These are phyloP conservation scores for Fraxinus excelsior DNA, from an alignment of 257 asterid species.

Conservation along the genomic window DNA sequence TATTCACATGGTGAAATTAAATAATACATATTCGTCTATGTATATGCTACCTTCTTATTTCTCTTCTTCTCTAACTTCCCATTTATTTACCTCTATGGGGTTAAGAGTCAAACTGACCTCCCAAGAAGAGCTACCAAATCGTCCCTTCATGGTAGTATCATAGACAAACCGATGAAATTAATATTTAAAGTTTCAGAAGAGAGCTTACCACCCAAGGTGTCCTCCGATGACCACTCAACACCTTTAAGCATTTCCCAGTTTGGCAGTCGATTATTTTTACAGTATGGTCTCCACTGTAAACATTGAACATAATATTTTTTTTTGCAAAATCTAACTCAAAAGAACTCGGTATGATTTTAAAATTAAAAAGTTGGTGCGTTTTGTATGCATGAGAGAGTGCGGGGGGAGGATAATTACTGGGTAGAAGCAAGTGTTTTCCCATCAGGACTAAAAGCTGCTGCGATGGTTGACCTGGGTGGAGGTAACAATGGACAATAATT, in stretches of 20 bases:
- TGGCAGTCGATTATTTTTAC: conserved; percentile 90
- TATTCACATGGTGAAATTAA: background rate
- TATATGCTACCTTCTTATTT: background rate
- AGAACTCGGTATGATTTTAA: background rate
- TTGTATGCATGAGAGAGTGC: background rate
- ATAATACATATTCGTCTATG: background rate
- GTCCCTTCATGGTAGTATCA: conserved; percentile 6
- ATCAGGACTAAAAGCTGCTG: conserved; percentile 96
- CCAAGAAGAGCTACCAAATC: background rate
- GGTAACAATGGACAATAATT: conserved; percentile 82
- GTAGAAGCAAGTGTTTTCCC: conserved; percentile 95
- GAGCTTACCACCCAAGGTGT: conserved; percentile 98
- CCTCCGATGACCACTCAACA: conserved; percentile 95
- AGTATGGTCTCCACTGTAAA: conserved; percentile 93
- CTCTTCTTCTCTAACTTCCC: background rate
- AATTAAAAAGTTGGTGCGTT: background rate
- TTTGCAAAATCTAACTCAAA: background rate
- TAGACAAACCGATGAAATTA: background rate
- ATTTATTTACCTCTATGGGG: background rate
- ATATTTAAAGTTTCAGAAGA: conserved; percentile 22
- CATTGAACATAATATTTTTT: conserved; percentile 11
- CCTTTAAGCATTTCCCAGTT: conserved; percentile 91
- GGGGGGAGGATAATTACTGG: conserved; percentile 51
- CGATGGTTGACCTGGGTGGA: conserved; percentile 97
- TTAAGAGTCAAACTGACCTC: conserved; percentile 10